Evolutionary conservation across 31 red algal genomes (phyloP).

Genomic region (Asparagopsis taxiformis): DNA sequence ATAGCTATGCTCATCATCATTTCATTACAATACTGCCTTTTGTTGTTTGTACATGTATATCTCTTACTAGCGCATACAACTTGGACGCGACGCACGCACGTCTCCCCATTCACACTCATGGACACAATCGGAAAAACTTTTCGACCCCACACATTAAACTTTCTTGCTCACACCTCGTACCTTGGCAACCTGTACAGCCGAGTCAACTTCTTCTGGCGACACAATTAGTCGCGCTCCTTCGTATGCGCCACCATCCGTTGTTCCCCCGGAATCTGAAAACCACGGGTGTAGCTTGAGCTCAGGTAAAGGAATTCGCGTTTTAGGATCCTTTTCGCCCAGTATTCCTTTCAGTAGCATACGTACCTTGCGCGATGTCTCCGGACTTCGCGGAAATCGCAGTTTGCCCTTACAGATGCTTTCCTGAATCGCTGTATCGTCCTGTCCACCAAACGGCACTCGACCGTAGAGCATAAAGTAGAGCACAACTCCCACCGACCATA

Average conservation of each 20-base stretch:
- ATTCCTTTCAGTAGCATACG: constrained; percentile 61
- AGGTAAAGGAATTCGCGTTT: constrained; percentile 47
- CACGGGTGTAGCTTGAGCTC: constrained; percentile 64
- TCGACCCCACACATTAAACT: background rate
- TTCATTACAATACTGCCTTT: background rate
- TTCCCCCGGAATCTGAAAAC: constrained; percentile 42
- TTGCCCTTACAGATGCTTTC: constrained; percentile 31
- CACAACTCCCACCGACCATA: constrained; percentile 84
- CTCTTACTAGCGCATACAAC: too few species aligned
- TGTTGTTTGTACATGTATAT: background rate
- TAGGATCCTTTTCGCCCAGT: constrained; percentile 65
- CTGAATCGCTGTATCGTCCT: constrained; percentile 31
- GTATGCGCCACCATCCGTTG: background rate
- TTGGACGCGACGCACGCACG: too few species aligned
- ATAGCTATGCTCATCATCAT: background rate
- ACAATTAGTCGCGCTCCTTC: constrained; percentile 25
- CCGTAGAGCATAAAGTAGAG: constrained; percentile 84
- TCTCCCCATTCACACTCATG: background rate
- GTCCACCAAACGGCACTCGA: constrained; percentile 68
- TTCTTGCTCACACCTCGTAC: constrained; percentile 1
- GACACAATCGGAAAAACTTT: background rate
- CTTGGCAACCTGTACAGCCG: constrained; percentile 37
- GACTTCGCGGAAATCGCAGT: constrained; percentile 41
- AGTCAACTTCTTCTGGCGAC: constrained; percentile 40
- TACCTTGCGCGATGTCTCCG: constrained; percentile 51